Base-by-base conservation (phyloP, 768 basidiomycete species). In the Termitomyces sp. region DNA sequence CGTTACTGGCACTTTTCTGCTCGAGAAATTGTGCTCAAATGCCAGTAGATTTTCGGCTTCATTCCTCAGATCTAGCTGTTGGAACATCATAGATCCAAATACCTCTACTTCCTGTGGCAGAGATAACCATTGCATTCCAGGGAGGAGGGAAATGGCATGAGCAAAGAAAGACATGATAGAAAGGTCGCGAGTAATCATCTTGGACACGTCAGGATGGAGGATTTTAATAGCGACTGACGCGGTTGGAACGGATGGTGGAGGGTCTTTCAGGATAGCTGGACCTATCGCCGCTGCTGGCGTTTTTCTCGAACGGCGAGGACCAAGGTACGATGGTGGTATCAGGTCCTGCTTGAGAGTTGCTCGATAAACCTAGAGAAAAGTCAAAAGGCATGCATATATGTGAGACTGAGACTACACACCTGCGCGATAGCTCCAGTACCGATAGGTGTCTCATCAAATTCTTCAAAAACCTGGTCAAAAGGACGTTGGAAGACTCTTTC, bases 391-490 rank as follows among this genome's bases (percentile, higher is more conserved):
- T 32, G 36, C 22, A 43, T 33, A 41, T 35, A 10, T 36, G 44
- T 33, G 18, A 41, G 43, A 40, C 46, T 57, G 14, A 44, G 30
- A 54, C 16, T 46, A 63, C 68, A 49, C 60, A 82, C 86, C 74
- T 99, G 97, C 20, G 96, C 97, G 61, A 99, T 97, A n/a, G 97
- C 95, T 26, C 97, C 97, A 10, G 90, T 91, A n/a, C 97, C 97
- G 52, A 99, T 96, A 4, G 97, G 95, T 5, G 68, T 76, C 58
- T 85, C 78, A 56, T 92, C 85, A 66, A 99, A 98, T 56, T 90
- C 83, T 63, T 93, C 91, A 64, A 99, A 98, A 11, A 98, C 90
- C 13, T 97, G 80, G 5, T 87, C 79, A 66, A 99, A 97, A 5
- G 86, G 83, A 38, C 84, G 78, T 49, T 86, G 84, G 69, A 98